These are phyloP conservation scores for Peronospora belbahrii DNA, from an alignment of 352 stramenopile genomes.

Conservation along the genomic window DNA sequence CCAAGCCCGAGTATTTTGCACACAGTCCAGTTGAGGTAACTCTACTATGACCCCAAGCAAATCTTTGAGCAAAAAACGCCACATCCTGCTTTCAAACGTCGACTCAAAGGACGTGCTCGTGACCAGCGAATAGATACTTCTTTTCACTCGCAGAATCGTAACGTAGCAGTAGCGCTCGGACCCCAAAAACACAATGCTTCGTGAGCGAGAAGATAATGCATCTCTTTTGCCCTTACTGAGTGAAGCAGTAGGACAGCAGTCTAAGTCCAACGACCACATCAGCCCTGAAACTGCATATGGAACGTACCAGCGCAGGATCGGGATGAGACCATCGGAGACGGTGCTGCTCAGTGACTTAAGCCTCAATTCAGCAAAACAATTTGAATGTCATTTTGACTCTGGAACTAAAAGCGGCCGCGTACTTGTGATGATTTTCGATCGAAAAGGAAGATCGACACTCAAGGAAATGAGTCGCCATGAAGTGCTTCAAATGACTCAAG, in stretches of 20 bases:
- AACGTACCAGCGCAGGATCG: constrained; percentile 20
- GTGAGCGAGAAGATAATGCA: constrained; percentile 4
- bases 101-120: constrained; percentile 2
- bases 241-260: background rate
- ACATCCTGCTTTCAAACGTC: background rate
- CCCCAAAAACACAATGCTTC: constrained; percentile 5
- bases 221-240: constrained; percentile 15
- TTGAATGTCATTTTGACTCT: constrained; percentile 34
- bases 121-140: background rate
- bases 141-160: background rate
- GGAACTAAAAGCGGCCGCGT: constrained; percentile 28
- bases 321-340: constrained; percentile 11
- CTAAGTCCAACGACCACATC: constrained; percentile 12
- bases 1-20: background rate
- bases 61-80: constrained; percentile 6
- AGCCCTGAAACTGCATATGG: constrained; percentile 18
- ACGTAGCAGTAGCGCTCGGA: background rate
- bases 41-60: constrained; percentile 2
- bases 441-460: constrained; percentile 36
- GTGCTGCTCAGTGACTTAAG: constrained; percentile 5
- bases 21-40: background rate
- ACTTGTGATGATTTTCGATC: constrained; percentile 45
- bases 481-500: constrained; percentile 47
- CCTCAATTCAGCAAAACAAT: constrained; percentile 25
- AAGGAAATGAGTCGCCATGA: constrained; percentile 45